Base-by-base conservation (phyloP, 495 filamentous ascomycete genomes). In the Hypoxylon trugodes region DNA sequence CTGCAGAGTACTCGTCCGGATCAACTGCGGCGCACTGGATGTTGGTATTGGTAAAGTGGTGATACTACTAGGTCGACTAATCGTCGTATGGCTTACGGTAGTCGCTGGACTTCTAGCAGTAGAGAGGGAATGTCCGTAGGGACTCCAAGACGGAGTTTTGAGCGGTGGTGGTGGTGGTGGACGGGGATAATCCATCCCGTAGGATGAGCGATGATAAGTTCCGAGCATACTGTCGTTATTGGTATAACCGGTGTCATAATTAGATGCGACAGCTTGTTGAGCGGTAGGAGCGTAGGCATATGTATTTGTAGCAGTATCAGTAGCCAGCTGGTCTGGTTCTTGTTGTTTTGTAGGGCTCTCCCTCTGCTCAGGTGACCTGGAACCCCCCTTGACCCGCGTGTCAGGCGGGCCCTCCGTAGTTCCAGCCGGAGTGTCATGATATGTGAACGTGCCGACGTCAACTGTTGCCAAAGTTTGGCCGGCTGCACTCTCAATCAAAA, bases 1-100 rank as follows among this genome's bases (percentile, higher is more conserved):
- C 58, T 90, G 84, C 16, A 97, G 65, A 1, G 89, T 95, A 16
- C 93, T 96, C 1, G 95, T 96, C 35, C 95, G 84, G 48, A 96
- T 89, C 15, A 98, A 77, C 49, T 85, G 41, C 82, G 94, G 74
- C 13, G 37, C 35, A 51, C 64, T 45, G 10, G 77, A 66, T 22
- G 69, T 59, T 41, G 76, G 57, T 28, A 78, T 59, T 22, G 75
- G 68, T 37, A 74, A 30, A 3, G 73, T 48, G 15, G 74, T 77
- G 72, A 64, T 77, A 68, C 30, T 81, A 81, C 26, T 83, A 13
- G 73, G 67, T 43, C 77, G 75, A 43, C 69, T 65, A 46, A 78
- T 68, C 21, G 72, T 63, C 3, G 67, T 66, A 59, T 74, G 78
- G 18, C 59, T 63, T 5, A 74, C 53, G 43, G 59, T 59, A 9